Evolutionary conservation across 208 protist species (phyloP), one percentile per base, ranked within the genome.

Genomic region (Leishmania guyanensis): DNA sequence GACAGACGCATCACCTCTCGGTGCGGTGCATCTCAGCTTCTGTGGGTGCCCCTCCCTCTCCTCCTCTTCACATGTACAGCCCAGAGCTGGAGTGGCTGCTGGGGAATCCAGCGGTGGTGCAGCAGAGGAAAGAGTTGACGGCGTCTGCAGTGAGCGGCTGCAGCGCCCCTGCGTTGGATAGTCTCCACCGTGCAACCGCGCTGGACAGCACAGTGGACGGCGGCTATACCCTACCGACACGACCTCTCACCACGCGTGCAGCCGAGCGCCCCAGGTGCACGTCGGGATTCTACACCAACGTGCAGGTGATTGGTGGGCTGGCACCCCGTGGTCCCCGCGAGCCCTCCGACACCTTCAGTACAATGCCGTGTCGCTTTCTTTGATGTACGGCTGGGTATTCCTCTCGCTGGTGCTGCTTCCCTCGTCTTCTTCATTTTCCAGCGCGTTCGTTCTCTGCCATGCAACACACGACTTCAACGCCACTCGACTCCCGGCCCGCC

Each of bases 61-160:
- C 33, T 69, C 14, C 29, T n/a, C 66, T 26, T 33, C 66, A 50
- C 22, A 84, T 84, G 81, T 80, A 73, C 81, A 84, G 76, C 33
- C 36, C 76, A 20, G 76, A 78, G 29, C 9, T 68, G n/a, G 66
- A 80, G 10, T 81, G 81, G 81, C 76, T 84, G 16, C 71, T 84
- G 12, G 81, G 69, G 16, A 46, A 12, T 22, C 16, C 72, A 12
- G 64, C 48, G 29, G 22, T 33, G 33, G 29, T 43, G 48, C 48
- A 29, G 33, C 51, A 76, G 50, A 33, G 33, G 16, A 33, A 8
- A n/a, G 53, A 12, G 48, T 43, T 5, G 17, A 58, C 6, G 12
- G 48, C 14, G 12, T 29, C 70, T 22, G 26, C 48, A 54, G 9
- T 5, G 14, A 39, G 10, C 9, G 46, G 48, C 8, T 39, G 48